Conservation (phyloP, 345 rosid genomes). For the Melaleuca quinquenervia region DNA sequence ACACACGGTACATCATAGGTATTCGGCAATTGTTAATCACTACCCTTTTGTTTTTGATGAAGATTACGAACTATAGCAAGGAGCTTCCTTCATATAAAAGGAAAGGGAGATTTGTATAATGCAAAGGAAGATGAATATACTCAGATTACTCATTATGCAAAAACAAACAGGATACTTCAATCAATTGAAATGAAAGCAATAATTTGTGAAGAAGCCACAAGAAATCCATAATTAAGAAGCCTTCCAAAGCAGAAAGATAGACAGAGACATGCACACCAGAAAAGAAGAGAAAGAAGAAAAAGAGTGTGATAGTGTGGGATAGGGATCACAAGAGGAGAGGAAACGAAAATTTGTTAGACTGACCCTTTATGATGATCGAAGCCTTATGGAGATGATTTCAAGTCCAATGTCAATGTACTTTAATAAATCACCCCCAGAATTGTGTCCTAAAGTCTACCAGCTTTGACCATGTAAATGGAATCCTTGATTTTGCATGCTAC, state of each 20-base stretch:
- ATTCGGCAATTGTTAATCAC: neutral
- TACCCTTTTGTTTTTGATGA: neutral
- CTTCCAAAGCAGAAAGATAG: neutral
- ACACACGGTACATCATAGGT: neutral
- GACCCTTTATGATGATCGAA: neutral
- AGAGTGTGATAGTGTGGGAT: neutral
- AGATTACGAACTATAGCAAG: neutral
- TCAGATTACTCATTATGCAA: neutral
- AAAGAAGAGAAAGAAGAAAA: neutral
- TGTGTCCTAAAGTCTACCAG: neutral
- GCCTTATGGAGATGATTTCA: neutral
- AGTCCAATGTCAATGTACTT: neutral
- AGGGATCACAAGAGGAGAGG: neutral
- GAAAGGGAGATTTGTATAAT: neutral
- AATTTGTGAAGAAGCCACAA: neutral
- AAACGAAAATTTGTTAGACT: neutral
- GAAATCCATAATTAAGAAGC: neutral
- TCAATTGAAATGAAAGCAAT: neutral
- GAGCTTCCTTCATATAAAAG: neutral
- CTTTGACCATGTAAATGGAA: neutral
- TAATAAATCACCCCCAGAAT: rapidly evolving
- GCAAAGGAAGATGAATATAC: neutral
- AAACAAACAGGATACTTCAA: neutral
- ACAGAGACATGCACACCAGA: neutral
- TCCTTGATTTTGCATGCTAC: neutral